Evolutionary conservation across 176 grass and related monocot species (phyloP).

Genomic region (Elaeis guineensis): DNA sequence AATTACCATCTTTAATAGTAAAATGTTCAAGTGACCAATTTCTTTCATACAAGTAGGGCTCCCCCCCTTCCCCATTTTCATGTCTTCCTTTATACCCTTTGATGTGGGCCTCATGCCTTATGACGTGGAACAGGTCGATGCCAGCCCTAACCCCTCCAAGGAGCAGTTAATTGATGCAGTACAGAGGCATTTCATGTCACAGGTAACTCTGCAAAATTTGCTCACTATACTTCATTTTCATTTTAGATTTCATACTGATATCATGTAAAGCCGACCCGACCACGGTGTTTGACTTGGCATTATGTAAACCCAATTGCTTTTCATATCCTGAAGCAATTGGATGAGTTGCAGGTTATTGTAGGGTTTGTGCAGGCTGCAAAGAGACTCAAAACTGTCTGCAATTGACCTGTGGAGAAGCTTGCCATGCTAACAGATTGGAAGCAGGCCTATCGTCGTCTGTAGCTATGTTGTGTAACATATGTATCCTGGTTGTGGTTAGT

Average conservation of each 20-base stretch:
- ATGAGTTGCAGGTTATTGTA: constrained; percentile 69
- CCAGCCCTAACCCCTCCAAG: constrained; percentile 62
- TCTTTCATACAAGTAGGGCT: no score
- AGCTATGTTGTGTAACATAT: constrained; percentile 52
- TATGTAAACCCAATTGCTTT: constrained; percentile 30
- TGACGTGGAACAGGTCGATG: constrained; percentile 38
- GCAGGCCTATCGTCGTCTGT: constrained; percentile 31
- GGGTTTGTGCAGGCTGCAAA: constrained; percentile 71
- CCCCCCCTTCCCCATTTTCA: background rate
- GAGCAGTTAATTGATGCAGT: constrained; percentile 76
- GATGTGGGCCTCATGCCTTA: constrained; percentile 12
- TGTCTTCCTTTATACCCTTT: background rate
- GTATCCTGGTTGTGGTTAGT: constrained; percentile 30
- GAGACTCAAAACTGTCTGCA: constrained; percentile 54
- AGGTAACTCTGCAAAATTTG: constrained; percentile 24
- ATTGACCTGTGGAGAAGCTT: constrained; percentile 22
- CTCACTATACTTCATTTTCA: no score
- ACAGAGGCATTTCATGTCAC: constrained; percentile 74
- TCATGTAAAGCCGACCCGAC: no score
- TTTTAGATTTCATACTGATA: no score
- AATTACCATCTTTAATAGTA: no score
- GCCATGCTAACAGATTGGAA: constrained; percentile 31
- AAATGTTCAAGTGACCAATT: no score
- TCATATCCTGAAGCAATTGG: constrained; percentile 60
- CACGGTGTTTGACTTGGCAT: background rate